Percentiles rank a stretch among this genome's conserved stretches.
Evolutionary conservation across 495 filamentous ascomycete species (phyloP).

Genomic region (Aspergillus coremiiformis): DNA sequence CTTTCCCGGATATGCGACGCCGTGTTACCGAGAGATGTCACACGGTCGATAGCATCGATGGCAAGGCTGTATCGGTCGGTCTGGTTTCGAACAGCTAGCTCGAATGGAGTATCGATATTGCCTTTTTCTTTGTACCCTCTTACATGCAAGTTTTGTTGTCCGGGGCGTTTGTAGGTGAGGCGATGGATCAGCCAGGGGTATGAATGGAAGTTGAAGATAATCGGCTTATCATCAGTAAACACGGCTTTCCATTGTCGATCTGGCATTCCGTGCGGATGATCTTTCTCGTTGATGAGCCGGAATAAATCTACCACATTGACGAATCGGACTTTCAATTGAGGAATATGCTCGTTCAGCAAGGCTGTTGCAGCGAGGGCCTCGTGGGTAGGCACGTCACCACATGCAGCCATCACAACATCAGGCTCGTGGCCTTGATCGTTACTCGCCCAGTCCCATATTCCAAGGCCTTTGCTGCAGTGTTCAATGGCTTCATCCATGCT

Average conservation of each 20-base stretch:
- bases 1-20: conserved; percentile 51
- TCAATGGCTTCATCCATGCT: conserved; percentile 57
- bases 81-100: conserved; percentile 63
- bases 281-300: conserved; percentile 55
- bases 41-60: conserved; percentile 63
- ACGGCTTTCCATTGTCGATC: conserved; percentile 54
- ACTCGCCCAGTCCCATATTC: conserved; percentile 52
- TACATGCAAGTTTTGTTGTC: conserved; percentile 57
- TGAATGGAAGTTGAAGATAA: conserved; percentile 74
- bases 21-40: conserved; percentile 48
- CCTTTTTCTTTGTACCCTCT: conserved; percentile 69
- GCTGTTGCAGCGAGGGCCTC: conserved; percentile 63
- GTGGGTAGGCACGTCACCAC: conserved; percentile 63
- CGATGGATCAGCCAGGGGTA: conserved; percentile 72
- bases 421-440: conserved; percentile 55
- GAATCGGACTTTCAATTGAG: conserved; percentile 61
- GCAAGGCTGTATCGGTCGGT: conserved; percentile 65
- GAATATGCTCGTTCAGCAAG: conserved; percentile 55
- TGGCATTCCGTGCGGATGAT: conserved; percentile 61
- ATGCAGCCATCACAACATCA: conserved; percentile 62
- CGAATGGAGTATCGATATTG: conserved; percentile 69
- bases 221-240: conserved; percentile 59
- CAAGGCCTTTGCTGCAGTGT: conserved; percentile 63
- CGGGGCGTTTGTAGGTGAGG: conserved; percentile 60
- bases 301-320: conserved; percentile 72